Conservation (phyloP, 208 protist species). For the Leishmania braziliensis region DNA sequence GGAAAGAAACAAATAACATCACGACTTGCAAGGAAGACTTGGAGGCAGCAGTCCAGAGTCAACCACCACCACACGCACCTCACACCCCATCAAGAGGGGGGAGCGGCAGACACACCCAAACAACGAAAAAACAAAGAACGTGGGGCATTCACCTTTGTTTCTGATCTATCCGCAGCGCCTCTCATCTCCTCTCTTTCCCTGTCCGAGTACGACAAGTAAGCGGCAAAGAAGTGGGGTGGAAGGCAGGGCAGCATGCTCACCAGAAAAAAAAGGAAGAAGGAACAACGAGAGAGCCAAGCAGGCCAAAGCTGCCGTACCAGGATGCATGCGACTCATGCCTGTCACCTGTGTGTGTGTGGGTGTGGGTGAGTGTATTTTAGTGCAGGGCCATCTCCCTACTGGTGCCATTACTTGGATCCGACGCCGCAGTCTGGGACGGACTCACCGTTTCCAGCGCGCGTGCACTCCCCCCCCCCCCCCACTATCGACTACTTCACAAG, state of each 20-base stretch:
- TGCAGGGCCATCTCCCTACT: not conserved
- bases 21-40: not conserved
- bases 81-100: not conserved
- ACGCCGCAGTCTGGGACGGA: not conserved
- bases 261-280: not conserved
- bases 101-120: not conserved
- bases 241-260: not conserved
- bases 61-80: not conserved
- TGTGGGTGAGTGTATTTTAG: not conserved
- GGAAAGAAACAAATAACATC: no score
- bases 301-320: not conserved
- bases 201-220: not conserved
- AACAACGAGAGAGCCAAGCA: not conserved
- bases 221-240: not conserved
- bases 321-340: not conserved
- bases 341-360: not conserved
- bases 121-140: not conserved
- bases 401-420: not conserved
- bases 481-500: not conserved
- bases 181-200: not conserved
- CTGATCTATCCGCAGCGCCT: not conserved
- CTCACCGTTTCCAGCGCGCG: not conserved
- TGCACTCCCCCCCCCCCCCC: not conserved
- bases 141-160: not conserved
- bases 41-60: not conserved